Base-by-base conservation (phyloP, 768 basidiomycete species). In the Suillus discolor region DNA sequence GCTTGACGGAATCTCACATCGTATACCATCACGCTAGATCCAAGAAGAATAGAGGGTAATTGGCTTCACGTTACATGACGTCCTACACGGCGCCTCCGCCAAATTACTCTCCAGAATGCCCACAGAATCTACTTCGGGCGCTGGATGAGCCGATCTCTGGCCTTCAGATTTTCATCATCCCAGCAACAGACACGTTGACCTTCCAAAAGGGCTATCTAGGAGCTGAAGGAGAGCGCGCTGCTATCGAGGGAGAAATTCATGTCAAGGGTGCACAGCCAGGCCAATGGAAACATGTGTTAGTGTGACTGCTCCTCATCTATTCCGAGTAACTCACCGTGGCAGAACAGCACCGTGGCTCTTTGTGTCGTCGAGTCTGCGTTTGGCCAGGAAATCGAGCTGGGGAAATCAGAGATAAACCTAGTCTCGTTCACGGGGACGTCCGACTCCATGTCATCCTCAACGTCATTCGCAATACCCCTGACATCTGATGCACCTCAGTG, bases 181-280 rank as follows among this genome's bases (percentile, higher is more conserved):
- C 94, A 0, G 83, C 87, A 16, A 80, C 84, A 59, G 85, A 91
- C 74, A 82, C 87, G 25, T 80, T 91, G 64, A 85, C 88, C 74
- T 96, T 96, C 71, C 94, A 96, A 79, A 91, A 89, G 71, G 94
- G 94, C 13, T 93, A 85, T 74, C 81, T 96, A 9, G 94, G 94
- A 61, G 91, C 89, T 28, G 92, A 93, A 64, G 91, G 85, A 61
- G 93, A 94, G 76, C 84, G 83, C 66, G 92, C 93, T 16, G 89
- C 92, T 11, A 85, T 96, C 62, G 93, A 94, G 72, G 94, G 94
- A 57, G 94, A 95, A 73, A 82, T 96, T 20, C 94, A 95, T 74
- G 81, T 95, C 69, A 96, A 95, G 77, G 90, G 86, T 64, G 82
- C 83, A 42, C 83, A 84, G 64, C 78, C 81, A 62, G 81, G 79